Base-by-base conservation (phyloP, 1,284 basidiomycete species). In the Laetiporus sulphureus region DNA sequence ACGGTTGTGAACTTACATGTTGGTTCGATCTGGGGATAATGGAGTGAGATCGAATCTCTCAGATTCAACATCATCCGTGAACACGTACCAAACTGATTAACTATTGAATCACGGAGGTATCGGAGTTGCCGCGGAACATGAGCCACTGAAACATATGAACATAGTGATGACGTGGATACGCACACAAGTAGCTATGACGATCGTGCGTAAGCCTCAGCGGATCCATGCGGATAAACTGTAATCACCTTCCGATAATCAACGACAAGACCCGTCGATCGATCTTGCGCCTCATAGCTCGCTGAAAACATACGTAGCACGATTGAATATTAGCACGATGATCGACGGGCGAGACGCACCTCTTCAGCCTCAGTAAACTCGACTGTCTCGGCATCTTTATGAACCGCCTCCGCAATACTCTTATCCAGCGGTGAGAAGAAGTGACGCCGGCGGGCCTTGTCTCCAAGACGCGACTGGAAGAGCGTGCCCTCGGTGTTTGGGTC, bases 11-110 rank as follows among this genome's bases (percentile, higher is more conserved):
- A 3, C 15, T 2, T 36, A 5, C 73, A 75, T 75, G 47, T 75
- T 77, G 13, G 72, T 75, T 16, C 74, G 71, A 52, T 76, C 73
- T 73, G 44, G n/a, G n/a, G n/a, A n/a, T n/a, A n/a, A n/a, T n/a
- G n/a, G n/a, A n/a, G n/a, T n/a, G n/a, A n/a, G n/a, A n/a, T 20
- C 25, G 13, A 29, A 42, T 2, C 2, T 16, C 6, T 42, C 12
- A 38, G n/a, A 12, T n/a, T n/a, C n/a, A n/a, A n/a, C n/a, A n/a
- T n/a, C n/a, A n/a, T n/a, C n/a, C n/a, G n/a, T n/a, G 6, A 49
- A 23, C 33, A 37, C 41, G 10, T 45, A 75, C 74, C 73, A 42
- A 77, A 75, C 50, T 75, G 73, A 52, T 77, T 75, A 65, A 75
- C 73, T 75, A 36, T 4, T 3, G 13, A 4, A 25, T 27, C 19